phyloP scores from a whole-genome alignment of 2,329 filamentous ascomycete species.

The Aspergillus sp. region DNA sequence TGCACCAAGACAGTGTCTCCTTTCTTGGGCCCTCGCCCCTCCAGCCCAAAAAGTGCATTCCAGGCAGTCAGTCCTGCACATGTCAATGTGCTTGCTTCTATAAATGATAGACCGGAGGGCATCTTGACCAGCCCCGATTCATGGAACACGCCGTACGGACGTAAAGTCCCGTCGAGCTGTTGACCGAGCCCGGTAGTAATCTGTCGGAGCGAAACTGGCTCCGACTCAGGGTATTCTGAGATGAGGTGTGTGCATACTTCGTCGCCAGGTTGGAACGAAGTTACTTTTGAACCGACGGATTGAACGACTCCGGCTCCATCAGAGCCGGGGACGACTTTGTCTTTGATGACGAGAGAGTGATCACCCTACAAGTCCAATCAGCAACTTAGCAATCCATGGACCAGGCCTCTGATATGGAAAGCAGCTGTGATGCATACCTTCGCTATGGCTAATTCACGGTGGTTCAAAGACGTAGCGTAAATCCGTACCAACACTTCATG shows the following conservation, averaged over 20 bases:
- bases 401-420: slow-evolving; percentile 20
- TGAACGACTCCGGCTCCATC: slow-evolving; percentile 39
- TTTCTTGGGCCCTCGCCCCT: slow-evolving; percentile 30
- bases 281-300: slow-evolving; percentile 47
- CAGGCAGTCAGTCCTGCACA: slow-evolving; percentile 47
- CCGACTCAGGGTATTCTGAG: slow-evolving; percentile 40
- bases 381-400: too few relatives aligned
- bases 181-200: slow-evolving; percentile 43
- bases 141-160: slow-evolving; percentile 43
- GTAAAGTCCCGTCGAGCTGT: slow-evolving; percentile 43
- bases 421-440: slow-evolving; percentile 32
- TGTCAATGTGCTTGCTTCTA: slow-evolving; percentile 44
- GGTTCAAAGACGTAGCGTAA: slow-evolving; percentile 37
- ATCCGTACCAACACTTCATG: slow-evolving; percentile 63
- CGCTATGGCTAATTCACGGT: slow-evolving; percentile 36
- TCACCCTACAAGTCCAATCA: slow-evolving; percentile 1
- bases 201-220: slow-evolving; percentile 32
- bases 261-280: slow-evolving; percentile 48
- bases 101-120: slow-evolving; percentile 43
- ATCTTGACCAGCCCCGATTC: slow-evolving; percentile 46
- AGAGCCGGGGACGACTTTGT: slow-evolving; percentile 39
- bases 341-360: slow-evolving; percentile 42
- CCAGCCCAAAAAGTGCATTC: slow-evolving; percentile 50
- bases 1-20: slow-evolving; percentile 48
- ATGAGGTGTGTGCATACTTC: slow-evolving; percentile 50